phyloP scores from a whole-genome alignment of 1,284 basidiomycete genomes.

The Naganishia albida region DNA sequence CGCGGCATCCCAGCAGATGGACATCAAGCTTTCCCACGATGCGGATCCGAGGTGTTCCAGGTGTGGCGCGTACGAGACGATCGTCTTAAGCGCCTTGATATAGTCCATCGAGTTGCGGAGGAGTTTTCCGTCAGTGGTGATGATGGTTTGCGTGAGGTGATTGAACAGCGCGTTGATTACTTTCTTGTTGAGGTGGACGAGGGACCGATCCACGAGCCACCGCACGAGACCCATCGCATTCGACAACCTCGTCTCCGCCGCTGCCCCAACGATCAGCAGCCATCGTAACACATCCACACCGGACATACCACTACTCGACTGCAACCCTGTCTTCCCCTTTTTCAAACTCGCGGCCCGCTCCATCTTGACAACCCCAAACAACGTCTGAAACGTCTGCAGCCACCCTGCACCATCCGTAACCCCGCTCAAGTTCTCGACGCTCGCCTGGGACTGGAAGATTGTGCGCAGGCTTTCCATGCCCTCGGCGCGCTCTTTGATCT shows the following conservation, averaged over 20 bases:
- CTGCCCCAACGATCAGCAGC: slow-evolving; percentile 37
- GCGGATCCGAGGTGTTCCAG: slow-evolving; percentile 69
- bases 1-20: slow-evolving; percentile 73
- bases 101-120: slow-evolving; percentile 73
- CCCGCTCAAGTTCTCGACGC: slow-evolving; percentile 61
- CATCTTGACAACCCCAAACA: slow-evolving; percentile 66
- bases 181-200: slow-evolving; percentile 60
- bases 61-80: slow-evolving; percentile 70
- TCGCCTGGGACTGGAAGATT: slow-evolving; percentile 62
- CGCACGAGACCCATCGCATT: slow-evolving; percentile 67
- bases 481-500: slow-evolving; percentile 70
- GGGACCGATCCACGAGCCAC: slow-evolving; percentile 67
- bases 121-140: slow-evolving; percentile 59
- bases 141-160: slow-evolving; percentile 68
- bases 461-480: slow-evolving; percentile 64
- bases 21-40: slow-evolving; percentile 69
- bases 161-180: slow-evolving; percentile 62
- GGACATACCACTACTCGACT: slow-evolving; percentile 12
- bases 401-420: slow-evolving; percentile 61
- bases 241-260: slow-evolving; percentile 62
- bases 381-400: slow-evolving; percentile 69
- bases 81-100: slow-evolving; percentile 69
- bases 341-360: slow-evolving; percentile 60
- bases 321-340: slow-evolving; percentile 7
- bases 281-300: too few species aligned